These are phyloP conservation scores for Ustilago crameri DNA, from an alignment of 1,284 basidiomycete genomes.

Conservation along the genomic window DNA sequence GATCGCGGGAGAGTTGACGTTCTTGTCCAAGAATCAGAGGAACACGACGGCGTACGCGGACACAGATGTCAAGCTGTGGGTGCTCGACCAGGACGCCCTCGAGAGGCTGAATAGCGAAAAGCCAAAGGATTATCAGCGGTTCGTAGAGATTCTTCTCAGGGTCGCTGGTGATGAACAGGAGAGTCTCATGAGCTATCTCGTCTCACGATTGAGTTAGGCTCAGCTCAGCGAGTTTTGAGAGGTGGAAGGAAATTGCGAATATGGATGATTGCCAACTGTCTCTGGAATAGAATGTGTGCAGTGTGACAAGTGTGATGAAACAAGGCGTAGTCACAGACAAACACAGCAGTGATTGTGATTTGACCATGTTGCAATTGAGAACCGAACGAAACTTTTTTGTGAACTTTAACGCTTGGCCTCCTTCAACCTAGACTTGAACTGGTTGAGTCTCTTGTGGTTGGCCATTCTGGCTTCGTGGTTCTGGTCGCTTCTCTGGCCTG, in stretches of 20 bases:
- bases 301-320: no score
- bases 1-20: conserved; percentile 65
- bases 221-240: neutral
- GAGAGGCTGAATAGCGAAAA: conserved; percentile 37
- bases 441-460: conserved; percentile 58
- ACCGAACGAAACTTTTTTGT: neutral
- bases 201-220: conserved; percentile 54
- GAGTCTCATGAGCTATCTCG: conserved; percentile 65
- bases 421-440: conserved; percentile 58
- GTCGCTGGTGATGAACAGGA: conserved; percentile 66
- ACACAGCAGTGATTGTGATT: no score
- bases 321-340: no score
- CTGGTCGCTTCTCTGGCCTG: conserved; percentile 45
- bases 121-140: conserved; percentile 34
- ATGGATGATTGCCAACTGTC: no score
- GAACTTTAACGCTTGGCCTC: conserved; percentile 54
- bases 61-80: conserved; percentile 61
- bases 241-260: no score
- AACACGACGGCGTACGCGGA: conserved; percentile 65
- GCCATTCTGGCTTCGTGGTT: conserved; percentile 56
- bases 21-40: conserved; percentile 54
- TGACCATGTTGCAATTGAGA: no score
- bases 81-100: conserved; percentile 44
- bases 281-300: no score
- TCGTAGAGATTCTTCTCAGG: conserved; percentile 58